A percentile compares a stretch with the other conserved stretches of the same genome.
Conservation (phyloP, 164 flowering plant species). For the Piper longum region DNA sequence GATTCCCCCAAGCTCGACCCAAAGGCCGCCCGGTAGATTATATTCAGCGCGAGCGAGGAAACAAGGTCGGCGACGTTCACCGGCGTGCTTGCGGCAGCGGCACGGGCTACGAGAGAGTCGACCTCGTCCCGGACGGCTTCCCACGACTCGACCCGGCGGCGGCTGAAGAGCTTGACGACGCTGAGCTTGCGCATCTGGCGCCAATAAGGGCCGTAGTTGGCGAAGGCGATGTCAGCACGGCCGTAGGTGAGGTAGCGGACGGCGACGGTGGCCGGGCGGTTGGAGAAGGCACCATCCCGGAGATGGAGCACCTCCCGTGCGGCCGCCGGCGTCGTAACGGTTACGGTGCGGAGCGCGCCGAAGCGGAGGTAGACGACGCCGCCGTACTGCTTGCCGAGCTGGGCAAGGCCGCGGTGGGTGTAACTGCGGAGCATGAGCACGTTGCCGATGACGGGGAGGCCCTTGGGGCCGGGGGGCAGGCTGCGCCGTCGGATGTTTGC, state of each 20-base stretch:
- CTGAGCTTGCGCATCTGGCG: conserved; percentile 83
- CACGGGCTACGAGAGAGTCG: conserved; percentile 21
- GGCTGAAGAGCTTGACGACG: conserved; percentile 69
- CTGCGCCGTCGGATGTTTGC: no score
- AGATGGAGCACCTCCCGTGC: conserved; percentile 65
- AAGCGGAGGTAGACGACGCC: conserved; percentile 49
- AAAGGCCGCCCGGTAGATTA: conserved; percentile 60
- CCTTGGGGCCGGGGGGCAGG: conserved; percentile 71
- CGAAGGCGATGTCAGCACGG: conserved; percentile 79
- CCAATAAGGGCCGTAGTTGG: conserved; percentile 88
- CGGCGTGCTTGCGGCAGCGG: conserved; percentile 14
- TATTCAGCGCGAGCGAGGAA: conserved; percentile 37
- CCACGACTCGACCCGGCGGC: conserved; percentile 74
- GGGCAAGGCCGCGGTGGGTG: conserved; percentile 73
- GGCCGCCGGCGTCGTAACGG: conserved; percentile 41
- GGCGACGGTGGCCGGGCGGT: conserved; percentile 59
- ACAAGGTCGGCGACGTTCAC: conserved; percentile 53
- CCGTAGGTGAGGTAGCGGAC: conserved; percentile 61
- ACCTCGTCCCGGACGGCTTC: conserved; percentile 69
- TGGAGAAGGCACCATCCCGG: conserved; percentile 62
- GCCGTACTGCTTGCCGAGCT: conserved; percentile 46
- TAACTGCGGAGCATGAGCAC: conserved; percentile 63
- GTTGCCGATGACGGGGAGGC: conserved; percentile 64
- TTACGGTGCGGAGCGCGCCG: conserved; percentile 46
- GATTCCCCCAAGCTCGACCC: conserved; percentile 41